Evolutionary conservation across 1,139 yeast species (phyloP), one percentile per base, ranked within the genome.

Genomic region (Debaryomyces sp.): DNA sequence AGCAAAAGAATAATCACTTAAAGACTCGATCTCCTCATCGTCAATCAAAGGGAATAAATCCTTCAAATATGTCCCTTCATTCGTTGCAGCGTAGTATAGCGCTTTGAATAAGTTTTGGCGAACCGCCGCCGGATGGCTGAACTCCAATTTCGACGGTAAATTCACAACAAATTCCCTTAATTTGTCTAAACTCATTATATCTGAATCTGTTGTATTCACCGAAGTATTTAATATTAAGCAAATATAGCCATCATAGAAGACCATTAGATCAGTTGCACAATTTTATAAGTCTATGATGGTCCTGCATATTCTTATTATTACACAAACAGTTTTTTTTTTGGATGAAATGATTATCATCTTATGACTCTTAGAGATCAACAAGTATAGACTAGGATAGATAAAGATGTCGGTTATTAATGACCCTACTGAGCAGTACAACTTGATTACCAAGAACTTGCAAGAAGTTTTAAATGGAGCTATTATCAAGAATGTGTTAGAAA

Each of bases 401-500:
- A 46, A 42, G 36, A 64, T 67, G 71, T 57, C 66, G 29, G 53
- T 54, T 9, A 52, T 61, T 32, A 62, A 63, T 18, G 65, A 63
- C 48, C 84, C 95, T 33, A 74, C 77, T 46, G 88, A 87, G 59
- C 87, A 89, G 65, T 89, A 76, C 75, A 81, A 82, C 43, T 80
- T 90, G 58, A 91, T 95, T 63, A 87, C 96, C 45, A 85, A 85
- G 66, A 85, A 87, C 64, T 81, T 95, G 53, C 98, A 94, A 69
- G 99, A 95, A 73, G 94, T 88, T 49, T 81, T 94, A 53, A 91
- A 94, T 67, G 87, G 83, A 36, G 94, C 89, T 68, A 90, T 91
- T 70, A 90, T 95, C 71, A 87, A 88, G 66, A 81, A 90, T 62
- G 83, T 91, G 32, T 77, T 94, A 54, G 96, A 86, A 64, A 85